Percentiles rank a stretch among this genome's conserved stretches.
phyloP scores from a whole-genome alignment of 148 eudicot genomes.

The Persicaria tinctoria region DNA sequence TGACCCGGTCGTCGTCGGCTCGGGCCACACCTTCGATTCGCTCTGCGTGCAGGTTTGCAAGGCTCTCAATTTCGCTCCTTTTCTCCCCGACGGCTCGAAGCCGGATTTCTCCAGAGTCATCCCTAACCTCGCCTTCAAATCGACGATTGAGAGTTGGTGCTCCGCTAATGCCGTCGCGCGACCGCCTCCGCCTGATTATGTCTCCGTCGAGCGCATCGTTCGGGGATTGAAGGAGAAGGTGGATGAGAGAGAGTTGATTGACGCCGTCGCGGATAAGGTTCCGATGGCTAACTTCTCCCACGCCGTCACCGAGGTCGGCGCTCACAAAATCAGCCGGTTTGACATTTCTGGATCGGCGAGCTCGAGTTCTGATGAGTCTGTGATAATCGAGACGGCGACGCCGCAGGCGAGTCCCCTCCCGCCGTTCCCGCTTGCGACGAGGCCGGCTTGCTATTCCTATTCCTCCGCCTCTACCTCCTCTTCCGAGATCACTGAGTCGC shows the following conservation, averaged over 20 bases:
- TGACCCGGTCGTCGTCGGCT: constrained; percentile 64
- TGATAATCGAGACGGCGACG: constrained; percentile 35
- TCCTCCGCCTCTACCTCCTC: constrained; percentile 38
- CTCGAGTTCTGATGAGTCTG: constrained; percentile 84
- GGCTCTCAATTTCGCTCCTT: constrained; percentile 34
- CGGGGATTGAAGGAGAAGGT: constrained; percentile 11
- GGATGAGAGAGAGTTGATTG: constrained; percentile 43
- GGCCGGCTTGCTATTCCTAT: constrained; percentile 62
- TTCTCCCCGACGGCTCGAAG: constrained; percentile 39
- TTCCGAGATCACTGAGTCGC: constrained; percentile 36
- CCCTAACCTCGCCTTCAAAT: constrained; percentile 57
- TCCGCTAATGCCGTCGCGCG: constrained; percentile 22
- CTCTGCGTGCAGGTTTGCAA: constrained; percentile 44
- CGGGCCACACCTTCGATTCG: constrained; percentile 83
- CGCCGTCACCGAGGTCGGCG: constrained; percentile 56
- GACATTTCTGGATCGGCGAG: constrained; percentile 24
- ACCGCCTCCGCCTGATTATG: constrained; percentile 29
- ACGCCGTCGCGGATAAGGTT: constrained; percentile 37
- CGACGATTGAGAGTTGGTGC: constrained; percentile 68
- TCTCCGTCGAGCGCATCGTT: constrained; percentile 28
- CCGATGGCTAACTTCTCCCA: constrained; percentile 34
- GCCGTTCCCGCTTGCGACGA: constrained; percentile 56
- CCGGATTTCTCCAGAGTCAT: constrained; percentile 45
- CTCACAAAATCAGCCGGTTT: constrained; percentile 32
- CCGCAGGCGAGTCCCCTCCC: constrained; percentile 33